Evolutionary conservation across 441 rosid genomes (phyloP).

Genomic region (Gossypium gossypioides): DNA sequence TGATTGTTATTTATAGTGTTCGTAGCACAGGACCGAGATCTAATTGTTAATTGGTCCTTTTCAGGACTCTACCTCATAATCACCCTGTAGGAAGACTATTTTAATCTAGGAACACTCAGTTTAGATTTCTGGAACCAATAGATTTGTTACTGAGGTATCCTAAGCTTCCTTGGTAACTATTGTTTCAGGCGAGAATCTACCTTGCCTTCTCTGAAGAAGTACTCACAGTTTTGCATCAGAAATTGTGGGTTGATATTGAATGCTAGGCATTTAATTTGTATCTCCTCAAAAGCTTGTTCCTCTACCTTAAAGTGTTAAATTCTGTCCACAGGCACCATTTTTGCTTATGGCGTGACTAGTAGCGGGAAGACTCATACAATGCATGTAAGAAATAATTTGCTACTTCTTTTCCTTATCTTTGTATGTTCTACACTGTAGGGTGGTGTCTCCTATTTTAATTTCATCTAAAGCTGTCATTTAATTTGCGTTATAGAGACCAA

Average conservation of each 20-base stretch:
- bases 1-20: neutral
- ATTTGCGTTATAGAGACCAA: neutral
- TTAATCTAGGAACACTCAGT: neutral
- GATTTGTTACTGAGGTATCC: neutral
- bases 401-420: neutral
- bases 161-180: slow-evolving; percentile 6
- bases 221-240: neutral
- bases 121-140: neutral
- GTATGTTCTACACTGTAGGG: neutral
- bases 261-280: neutral
- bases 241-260: neutral
- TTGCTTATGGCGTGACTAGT: slow-evolving; percentile 99
- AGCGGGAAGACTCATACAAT: slow-evolving; percentile 99
- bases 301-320: slow-evolving; percentile 14
- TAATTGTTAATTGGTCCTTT: slow-evolving; percentile 6
- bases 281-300: neutral
- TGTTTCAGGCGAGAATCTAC: neutral
- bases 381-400: slow-evolving; percentile 59
- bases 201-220: neutral
- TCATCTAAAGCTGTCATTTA: neutral
- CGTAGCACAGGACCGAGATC: neutral
- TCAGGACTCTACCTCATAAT: neutral
- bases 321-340: slow-evolving; percentile 70
- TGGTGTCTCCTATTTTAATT: neutral
- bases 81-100: neutral